Conservation (phyloP, 352 stramenopile genomes). For the Phytopythium mirpurense region DNA sequence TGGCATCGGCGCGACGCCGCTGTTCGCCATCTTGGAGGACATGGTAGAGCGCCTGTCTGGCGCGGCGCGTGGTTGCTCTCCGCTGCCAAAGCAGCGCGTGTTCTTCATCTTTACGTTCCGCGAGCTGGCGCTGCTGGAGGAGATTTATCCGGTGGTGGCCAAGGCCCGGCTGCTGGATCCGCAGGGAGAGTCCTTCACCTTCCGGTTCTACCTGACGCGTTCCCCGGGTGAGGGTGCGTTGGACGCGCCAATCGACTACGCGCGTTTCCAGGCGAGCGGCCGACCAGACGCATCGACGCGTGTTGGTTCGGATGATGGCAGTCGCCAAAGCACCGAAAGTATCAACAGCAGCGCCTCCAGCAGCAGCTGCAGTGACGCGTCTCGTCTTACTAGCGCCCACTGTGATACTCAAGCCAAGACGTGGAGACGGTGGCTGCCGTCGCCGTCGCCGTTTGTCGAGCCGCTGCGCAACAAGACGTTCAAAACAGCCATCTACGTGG, state of each 20-base stretch:
- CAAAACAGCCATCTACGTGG: slow-evolving; percentile 23
- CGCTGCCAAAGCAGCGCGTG: slow-evolving; percentile 18
- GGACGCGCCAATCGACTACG: slow-evolving; percentile 22
- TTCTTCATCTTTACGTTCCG: slow-evolving; percentile 38
- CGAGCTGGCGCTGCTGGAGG: slow-evolving; percentile 31
- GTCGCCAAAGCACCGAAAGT: neutral
- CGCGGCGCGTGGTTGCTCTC: neutral
- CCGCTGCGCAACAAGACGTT: slow-evolving; percentile 19
- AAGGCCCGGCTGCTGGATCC: slow-evolving; percentile 26
- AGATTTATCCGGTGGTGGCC: slow-evolving; percentile 29
- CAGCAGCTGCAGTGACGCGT: neutral
- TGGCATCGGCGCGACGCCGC: slow-evolving; percentile 43
- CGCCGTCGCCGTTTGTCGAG: slow-evolving; percentile 25
- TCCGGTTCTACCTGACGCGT: slow-evolving; percentile 30
- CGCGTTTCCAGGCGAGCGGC: slow-evolving; percentile 10
- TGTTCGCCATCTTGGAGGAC: slow-evolving; percentile 54
- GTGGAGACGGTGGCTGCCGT: slow-evolving; percentile 1
- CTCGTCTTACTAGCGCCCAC: neutral
- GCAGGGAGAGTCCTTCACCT: slow-evolving; percentile 10
- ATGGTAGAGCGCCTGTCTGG: slow-evolving; percentile 20
- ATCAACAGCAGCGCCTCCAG: neutral
- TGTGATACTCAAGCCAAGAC: neutral
- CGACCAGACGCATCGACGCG: neutral
- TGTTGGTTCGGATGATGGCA: neutral
- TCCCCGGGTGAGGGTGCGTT: slow-evolving; percentile 14